Evolutionary conservation across 345 rosid species (phyloP).

Genomic region (Corchorus olitorius): DNA sequence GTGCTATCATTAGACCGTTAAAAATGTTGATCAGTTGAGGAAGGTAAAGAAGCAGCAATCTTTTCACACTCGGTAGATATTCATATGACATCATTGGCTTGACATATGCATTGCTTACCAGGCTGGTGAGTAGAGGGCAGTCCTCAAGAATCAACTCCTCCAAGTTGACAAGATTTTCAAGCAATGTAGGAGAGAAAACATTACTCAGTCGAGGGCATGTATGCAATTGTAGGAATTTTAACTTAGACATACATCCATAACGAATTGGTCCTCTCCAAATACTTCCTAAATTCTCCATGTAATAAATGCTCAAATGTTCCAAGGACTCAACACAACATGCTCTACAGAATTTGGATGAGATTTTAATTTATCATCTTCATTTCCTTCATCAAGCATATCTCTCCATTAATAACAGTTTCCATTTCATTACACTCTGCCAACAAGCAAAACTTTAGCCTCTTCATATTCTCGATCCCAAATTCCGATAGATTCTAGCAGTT

Average conservation of each 20-base stretch:
- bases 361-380: neutral
- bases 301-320: slow-evolving; percentile 23
- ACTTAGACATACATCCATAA: slow-evolving; percentile 4
- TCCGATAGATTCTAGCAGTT: slow-evolving; percentile 22
- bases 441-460: slow-evolving; percentile 29
- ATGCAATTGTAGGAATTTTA: slow-evolving; percentile 27
- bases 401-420: slow-evolving; percentile 23
- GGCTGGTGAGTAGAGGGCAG: slow-evolving; percentile 11
- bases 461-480: slow-evolving; percentile 25
- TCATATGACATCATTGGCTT: neutral
- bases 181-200: slow-evolving; percentile 17
- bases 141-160: slow-evolving; percentile 26
- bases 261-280: slow-evolving; percentile 22
- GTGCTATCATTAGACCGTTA: slow-evolving; percentile 12
- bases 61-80: slow-evolving; percentile 23
- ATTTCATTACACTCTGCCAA: slow-evolving; percentile 31
- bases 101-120: neutral
- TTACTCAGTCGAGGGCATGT: slow-evolving; percentile 9
- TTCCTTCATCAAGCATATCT: neutral
- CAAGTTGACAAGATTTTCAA: slow-evolving; percentile 14
- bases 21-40: slow-evolving; percentile 21
- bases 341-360: neutral
- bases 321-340: slow-evolving; percentile 12
- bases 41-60: slow-evolving; percentile 21
- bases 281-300: slow-evolving; percentile 16